phyloP scores from a whole-genome alignment of 2,329 filamentous ascomycete genomes.

The Stemphylium lycopersici region DNA sequence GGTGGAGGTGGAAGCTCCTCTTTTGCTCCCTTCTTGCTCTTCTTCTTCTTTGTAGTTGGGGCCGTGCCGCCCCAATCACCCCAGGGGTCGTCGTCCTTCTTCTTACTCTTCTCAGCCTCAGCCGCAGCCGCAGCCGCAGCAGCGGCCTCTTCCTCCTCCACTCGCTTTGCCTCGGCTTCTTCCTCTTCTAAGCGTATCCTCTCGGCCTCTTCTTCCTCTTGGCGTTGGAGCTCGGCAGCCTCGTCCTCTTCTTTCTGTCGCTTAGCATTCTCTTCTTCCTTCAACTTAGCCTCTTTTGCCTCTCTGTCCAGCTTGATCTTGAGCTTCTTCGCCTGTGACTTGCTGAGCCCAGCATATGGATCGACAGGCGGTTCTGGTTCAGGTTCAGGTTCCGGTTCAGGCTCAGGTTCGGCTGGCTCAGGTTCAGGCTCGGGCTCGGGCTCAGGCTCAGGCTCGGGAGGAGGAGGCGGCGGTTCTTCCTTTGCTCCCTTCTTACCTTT shows the following conservation, averaged over 20 bases:
- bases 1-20: constrained; percentile 33
- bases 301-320: constrained; percentile 47
- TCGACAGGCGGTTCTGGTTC: constrained; percentile 44
- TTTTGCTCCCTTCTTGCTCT: constrained; percentile 38
- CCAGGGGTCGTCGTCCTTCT: constrained; percentile 47
- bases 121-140: constrained; percentile 26
- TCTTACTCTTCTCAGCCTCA: constrained; percentile 35
- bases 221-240: constrained; percentile 24
- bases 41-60: constrained; percentile 38
- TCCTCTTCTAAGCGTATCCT: constrained; percentile 31
- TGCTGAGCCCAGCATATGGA: constrained; percentile 39
- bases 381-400: constrained; percentile 46
- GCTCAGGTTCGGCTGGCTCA: constrained; percentile 12
- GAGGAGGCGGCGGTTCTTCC: constrained; percentile 27
- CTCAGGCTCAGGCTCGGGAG: constrained; percentile 16
- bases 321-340: constrained; percentile 39
- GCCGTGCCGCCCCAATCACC: constrained; percentile 38
- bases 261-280: constrained; percentile 26
- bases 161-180: constrained; percentile 29
- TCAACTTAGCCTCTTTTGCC: constrained; percentile 25
- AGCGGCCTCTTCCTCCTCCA: constrained; percentile 34
- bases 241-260: constrained; percentile 30
- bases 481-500: constrained; percentile 36
- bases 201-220: constrained; percentile 39
- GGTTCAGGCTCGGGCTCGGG: constrained; percentile 16